Percentiles rank a stretch among this genome's conserved stretches.
Conservation (phyloP, 2,329 filamentous ascomycete genomes). For the Berkeleyomyces rouxiae region DNA sequence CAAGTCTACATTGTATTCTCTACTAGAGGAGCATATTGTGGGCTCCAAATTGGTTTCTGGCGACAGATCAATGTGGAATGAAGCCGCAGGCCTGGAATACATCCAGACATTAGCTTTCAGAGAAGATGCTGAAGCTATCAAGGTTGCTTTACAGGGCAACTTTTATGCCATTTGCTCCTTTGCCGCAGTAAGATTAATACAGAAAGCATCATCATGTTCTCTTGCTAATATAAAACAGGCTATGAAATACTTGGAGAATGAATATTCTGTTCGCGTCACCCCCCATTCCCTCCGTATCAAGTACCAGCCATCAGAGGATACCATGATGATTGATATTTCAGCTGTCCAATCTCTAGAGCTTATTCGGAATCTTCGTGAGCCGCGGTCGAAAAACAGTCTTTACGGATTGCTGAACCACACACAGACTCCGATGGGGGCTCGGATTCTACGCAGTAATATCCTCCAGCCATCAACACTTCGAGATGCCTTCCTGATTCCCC, state of each 20-base stretch:
- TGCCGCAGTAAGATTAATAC: slow-evolving; percentile 47
- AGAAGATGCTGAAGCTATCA: slow-evolving; percentile 66
- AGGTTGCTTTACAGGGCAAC: slow-evolving; percentile 63
- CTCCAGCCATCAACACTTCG: slow-evolving; percentile 69
- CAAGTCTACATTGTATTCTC: slow-evolving; percentile 56
- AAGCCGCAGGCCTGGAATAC: slow-evolving; percentile 58
- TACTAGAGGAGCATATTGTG: slow-evolving; percentile 56
- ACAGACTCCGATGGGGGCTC: slow-evolving; percentile 70
- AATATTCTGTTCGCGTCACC: slow-evolving; percentile 50
- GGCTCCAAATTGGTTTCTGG: slow-evolving; percentile 37
- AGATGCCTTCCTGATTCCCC: slow-evolving; percentile 45
- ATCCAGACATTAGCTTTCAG: slow-evolving; percentile 64
- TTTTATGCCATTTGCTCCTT: slow-evolving; percentile 76
- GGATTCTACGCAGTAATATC: slow-evolving; percentile 70
- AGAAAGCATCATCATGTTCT: background rate
- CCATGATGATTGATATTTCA: slow-evolving; percentile 89
- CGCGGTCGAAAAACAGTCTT: slow-evolving; percentile 65
- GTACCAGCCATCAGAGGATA: slow-evolving; percentile 75
- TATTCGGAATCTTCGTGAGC: slow-evolving; percentile 66
- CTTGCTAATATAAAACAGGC: slow-evolving; percentile 32
- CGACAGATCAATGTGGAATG: slow-evolving; percentile 75
- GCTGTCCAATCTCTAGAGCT: slow-evolving; percentile 79
- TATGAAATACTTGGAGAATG: slow-evolving; percentile 63
- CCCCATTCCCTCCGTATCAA: slow-evolving; percentile 70
- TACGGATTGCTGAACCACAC: slow-evolving; percentile 79